phyloP scores from a whole-genome alignment of 1,284 basidiomycete species.

The Cryptococcus sp. region DNA sequence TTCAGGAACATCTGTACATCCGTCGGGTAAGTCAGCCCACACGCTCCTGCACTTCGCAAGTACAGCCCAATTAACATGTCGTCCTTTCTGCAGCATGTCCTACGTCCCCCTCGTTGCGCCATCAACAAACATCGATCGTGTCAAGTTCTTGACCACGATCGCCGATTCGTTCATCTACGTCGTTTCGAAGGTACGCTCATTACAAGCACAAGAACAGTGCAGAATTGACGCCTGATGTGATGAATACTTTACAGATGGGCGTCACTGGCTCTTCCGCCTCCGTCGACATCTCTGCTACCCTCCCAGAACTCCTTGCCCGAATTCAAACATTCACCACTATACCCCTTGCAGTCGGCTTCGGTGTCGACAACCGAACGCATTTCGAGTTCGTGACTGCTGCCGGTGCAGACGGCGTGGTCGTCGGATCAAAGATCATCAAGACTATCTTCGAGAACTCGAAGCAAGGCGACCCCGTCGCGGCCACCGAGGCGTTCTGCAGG shows the following conservation, averaged over 20 bases:
- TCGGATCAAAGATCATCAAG: constrained; percentile 82
- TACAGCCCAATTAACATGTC: neutral
- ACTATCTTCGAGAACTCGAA: constrained; percentile 68
- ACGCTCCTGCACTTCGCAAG: neutral
- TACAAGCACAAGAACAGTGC: too few relatives aligned
- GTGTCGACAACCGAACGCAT: constrained; percentile 89
- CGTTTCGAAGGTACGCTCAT: constrained; percentile 71
- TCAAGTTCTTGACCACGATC: constrained; percentile 87
- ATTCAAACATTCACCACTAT: constrained; percentile 72
- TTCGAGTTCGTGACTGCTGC: constrained; percentile 80
- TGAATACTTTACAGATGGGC: constrained; percentile 71
- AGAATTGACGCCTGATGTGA: neutral
- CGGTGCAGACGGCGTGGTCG: constrained; percentile 92
- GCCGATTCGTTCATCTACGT: constrained; percentile 98
- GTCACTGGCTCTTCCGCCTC: constrained; percentile 88
- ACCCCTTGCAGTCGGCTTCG: constrained; percentile 94
- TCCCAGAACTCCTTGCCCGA: constrained; percentile 75
- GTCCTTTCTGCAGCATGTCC: constrained; percentile 66
- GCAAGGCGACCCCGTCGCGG: constrained; percentile 59
- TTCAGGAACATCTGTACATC: constrained; percentile 87
- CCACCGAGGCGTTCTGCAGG: constrained; percentile 74
- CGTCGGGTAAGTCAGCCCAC: constrained; percentile 63
- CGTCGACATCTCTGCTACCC: constrained; percentile 69
- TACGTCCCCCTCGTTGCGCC: constrained; percentile 96
- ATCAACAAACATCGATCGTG: constrained; percentile 81